Evolutionary conservation across 495 filamentous ascomycete species (phyloP).

Genomic region (Aspergillus kassunensis): DNA sequence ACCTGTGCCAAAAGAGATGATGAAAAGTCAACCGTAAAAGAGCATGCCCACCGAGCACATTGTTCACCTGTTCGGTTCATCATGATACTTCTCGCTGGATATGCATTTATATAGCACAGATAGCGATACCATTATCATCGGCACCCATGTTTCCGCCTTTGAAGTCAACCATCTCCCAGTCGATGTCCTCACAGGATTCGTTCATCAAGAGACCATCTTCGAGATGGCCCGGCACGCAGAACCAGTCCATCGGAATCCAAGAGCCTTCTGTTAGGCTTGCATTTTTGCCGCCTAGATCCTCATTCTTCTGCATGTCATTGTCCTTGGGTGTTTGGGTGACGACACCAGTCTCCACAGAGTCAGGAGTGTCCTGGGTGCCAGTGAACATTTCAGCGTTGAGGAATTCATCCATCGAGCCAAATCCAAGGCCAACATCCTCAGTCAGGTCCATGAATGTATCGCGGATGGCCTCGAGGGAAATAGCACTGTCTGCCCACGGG

Average conservation of each 20-base stretch:
- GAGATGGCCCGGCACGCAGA: conserved; percentile 24
- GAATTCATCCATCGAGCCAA: conserved; percentile 39
- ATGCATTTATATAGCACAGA: conserved; percentile 24
- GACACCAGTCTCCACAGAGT: conserved; percentile 33
- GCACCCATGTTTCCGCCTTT: conserved; percentile 21
- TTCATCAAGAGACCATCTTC: conserved; percentile 21
- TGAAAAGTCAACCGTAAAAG: background rate
- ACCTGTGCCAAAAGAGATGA: conserved; percentile 17
- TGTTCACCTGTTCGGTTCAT: conserved; percentile 13
- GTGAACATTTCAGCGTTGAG: conserved; percentile 43
- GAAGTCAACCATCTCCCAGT: conserved; percentile 31
- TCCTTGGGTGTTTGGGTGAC: conserved; percentile 39
- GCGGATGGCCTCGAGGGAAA: conserved; percentile 40
- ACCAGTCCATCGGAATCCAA: conserved; percentile 34
- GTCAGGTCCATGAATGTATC: conserved; percentile 37
- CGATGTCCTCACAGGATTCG: conserved; percentile 28
- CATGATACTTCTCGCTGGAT: background rate
- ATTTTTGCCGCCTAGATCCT: conserved; percentile 20
- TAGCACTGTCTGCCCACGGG: conserved; percentile 40
- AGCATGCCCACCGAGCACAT: background rate
- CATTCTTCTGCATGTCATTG: conserved; percentile 17
- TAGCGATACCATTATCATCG: conserved; percentile 25
- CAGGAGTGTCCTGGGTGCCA: conserved; percentile 39
- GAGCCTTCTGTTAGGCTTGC: conserved; percentile 21
- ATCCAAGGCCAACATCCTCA: conserved; percentile 27